Conservation (phyloP, 176 grass and related monocot species). For the Juncus effusus region DNA sequence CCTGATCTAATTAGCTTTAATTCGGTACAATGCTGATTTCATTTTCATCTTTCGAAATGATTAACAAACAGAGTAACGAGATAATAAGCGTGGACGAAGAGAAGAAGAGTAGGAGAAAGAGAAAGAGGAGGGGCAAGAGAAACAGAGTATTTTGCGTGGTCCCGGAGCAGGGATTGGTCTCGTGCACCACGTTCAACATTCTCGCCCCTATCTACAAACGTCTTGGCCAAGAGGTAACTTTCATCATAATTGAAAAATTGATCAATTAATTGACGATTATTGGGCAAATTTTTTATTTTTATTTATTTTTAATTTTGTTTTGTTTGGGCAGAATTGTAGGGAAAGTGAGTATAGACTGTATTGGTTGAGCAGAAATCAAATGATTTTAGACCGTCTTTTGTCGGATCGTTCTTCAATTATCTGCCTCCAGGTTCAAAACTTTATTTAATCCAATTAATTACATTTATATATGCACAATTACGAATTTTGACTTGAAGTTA, state of each 20-base stretch:
- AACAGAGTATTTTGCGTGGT: not conserved
- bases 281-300: not conserved
- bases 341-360: conserved; percentile 70
- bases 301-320: conserved; percentile 20
- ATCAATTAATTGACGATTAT: conserved; percentile 1
- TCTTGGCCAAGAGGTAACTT: conserved; percentile 34
- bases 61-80: not conserved
- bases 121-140: conserved; percentile 3
- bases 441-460: not conserved
- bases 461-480: not conserved
- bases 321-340: conserved; percentile 54
- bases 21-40: not conserved
- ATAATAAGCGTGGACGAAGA: not conserved
- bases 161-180: conserved; percentile 20
- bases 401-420: conserved; percentile 72
- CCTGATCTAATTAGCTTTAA: not conserved
- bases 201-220: conserved; percentile 56
- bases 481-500: not conserved
- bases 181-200: conserved; percentile 66
- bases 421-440: conserved; percentile 62
- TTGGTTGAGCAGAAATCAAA: conserved; percentile 79
- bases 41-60: not conserved
- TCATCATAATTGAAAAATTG: not conserved
- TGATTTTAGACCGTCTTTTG: conserved; percentile 75
- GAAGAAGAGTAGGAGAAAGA: conserved; percentile 25